phyloP scores from a whole-genome alignment of 2,329 filamentous ascomycete species.

The Alternaria postmessia region DNA sequence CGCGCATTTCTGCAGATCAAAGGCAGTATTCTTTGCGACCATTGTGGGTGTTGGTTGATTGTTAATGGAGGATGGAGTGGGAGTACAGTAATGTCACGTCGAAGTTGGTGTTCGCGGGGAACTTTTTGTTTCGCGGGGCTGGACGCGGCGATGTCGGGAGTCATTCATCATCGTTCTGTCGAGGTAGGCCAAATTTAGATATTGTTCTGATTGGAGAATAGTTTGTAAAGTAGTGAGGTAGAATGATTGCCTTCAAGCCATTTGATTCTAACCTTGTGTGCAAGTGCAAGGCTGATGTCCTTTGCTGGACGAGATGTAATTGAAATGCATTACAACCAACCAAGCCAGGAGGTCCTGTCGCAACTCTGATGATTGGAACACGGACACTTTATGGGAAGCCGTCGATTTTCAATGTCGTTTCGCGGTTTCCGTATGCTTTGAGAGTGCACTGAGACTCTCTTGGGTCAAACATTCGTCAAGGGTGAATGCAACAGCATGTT shows the following conservation, averaged over 20 bases:
- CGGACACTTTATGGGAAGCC: neutral
- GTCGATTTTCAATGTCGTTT: neutral
- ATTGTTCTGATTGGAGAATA: neutral
- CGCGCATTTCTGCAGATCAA: conserved; percentile 60
- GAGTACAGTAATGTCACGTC: conserved; percentile 1
- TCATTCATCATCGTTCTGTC: conserved; percentile 7
- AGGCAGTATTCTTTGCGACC: conserved; percentile 43
- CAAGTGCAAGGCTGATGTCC: too few species aligned
- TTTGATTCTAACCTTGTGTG: too few species aligned
- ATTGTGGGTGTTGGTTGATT: conserved; percentile 22
- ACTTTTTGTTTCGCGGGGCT: conserved; percentile 41
- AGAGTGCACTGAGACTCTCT: neutral
- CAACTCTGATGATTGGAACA: neutral
- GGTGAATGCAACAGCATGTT: neutral
- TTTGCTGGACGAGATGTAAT: neutral
- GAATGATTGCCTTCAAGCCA: neutral
- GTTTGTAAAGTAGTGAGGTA: neutral
- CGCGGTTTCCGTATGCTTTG: neutral
- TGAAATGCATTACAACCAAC: neutral
- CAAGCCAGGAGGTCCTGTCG: neutral
- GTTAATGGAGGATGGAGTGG: neutral
- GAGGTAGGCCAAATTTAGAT: neutral
- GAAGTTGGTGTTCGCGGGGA: conserved; percentile 27
- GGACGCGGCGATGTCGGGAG: conserved; percentile 28
- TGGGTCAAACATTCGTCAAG: neutral